Conservation (phyloP, 495 filamentous ascomycete species). For the Penicillium malachiteum region DNA sequence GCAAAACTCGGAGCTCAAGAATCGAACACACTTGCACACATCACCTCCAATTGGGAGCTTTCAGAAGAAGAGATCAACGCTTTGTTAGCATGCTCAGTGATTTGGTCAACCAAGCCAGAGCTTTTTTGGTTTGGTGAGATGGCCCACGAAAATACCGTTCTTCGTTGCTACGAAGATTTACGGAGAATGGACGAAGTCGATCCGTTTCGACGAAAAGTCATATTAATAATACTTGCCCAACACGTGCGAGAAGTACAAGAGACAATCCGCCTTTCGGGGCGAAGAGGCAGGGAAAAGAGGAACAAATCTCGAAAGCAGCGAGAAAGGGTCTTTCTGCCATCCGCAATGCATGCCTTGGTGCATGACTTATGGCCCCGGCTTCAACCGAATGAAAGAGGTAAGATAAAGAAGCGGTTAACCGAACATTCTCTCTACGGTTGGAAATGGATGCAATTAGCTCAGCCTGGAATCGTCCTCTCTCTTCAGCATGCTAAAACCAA, state of each 20-base stretch:
- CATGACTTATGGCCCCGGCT: background rate
- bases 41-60: conserved; percentile 1
- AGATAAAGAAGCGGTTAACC: background rate
- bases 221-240: conserved; percentile 1
- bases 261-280: background rate
- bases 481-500: background rate
- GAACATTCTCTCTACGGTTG: background rate
- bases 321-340: conserved; percentile 1
- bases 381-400: background rate
- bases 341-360: background rate
- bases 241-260: background rate
- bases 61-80: background rate
- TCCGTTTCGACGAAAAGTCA: conserved; percentile 1
- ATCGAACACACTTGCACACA: conserved; percentile 1
- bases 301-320: background rate
- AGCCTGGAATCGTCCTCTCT: background rate
- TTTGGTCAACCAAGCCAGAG: background rate
- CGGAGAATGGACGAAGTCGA: background rate
- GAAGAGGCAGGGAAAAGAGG: background rate
- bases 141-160: background rate
- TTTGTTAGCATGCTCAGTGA: conserved; percentile 2
- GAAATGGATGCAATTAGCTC: conserved; percentile 3
- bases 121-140: background rate
- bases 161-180: conserved; percentile 1
- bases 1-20: background rate